Percentiles rank a stretch among this genome's conserved stretches.
phyloP scores from a whole-genome alignment of 352 stramenopile genomes.

The Albugo laibachii region DNA sequence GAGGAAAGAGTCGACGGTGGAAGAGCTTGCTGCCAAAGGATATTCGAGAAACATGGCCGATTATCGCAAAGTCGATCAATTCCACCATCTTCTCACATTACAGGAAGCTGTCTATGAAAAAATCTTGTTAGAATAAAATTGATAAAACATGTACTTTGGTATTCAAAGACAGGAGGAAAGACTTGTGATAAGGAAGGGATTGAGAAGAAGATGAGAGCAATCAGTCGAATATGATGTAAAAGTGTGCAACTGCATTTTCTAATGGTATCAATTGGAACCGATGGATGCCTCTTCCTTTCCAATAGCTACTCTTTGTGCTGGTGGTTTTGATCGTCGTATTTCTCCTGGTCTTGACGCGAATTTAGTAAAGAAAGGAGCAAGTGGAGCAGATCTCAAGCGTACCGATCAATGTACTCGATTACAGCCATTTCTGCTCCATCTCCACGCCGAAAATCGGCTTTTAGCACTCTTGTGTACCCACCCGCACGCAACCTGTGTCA shows the following conservation, averaged over 20 bases:
- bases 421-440: conserved; percentile 95
- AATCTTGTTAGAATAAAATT: conserved; percentile 29
- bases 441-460: conserved; percentile 81
- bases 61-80: conserved; percentile 72
- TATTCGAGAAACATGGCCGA: conserved; percentile 55
- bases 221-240: no score
- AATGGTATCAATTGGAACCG: no score
- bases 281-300: not conserved
- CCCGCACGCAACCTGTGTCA: conserved; percentile 34
- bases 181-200: no score
- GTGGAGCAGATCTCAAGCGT: not conserved
- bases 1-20: conserved; percentile 55
- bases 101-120: conserved; percentile 41
- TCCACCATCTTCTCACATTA: conserved; percentile 46
- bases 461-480: conserved; percentile 93
- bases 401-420: conserved; percentile 96
- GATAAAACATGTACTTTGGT: no score
- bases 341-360: conserved; percentile 34
- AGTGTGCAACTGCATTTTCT: no score
- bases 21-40: conserved; percentile 36
- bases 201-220: no score
- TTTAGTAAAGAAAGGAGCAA: not conserved
- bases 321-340: conserved; percentile 62
- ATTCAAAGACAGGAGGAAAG: no score
- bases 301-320: conserved; percentile 32